Evolutionary conservation across 2,329 filamentous ascomycete species (phyloP), one percentile per base, ranked within the genome.

Genomic region (Aureobasidium mangrovei): DNA sequence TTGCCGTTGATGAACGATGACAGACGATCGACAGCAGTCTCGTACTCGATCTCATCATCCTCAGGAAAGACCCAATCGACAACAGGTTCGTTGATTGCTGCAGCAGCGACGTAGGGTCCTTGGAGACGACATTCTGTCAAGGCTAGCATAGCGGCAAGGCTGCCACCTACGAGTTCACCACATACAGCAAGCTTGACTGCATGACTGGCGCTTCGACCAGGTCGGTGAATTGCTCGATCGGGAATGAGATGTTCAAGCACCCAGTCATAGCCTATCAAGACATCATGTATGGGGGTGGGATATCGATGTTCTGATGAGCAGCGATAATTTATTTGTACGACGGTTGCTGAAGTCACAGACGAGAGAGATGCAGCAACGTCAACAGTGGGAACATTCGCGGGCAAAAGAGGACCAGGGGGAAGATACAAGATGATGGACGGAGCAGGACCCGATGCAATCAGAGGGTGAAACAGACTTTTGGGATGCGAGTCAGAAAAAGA

Each of bases 261-360:
- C 73, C 74, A 77, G 62, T 77, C 75, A 58, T 72, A 77, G 27
- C 67, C 74, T 10, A 67, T 62, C 7, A 74, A 60, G 4, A 74
- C 71, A 63, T 77, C 73, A 59, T 77, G 74, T 29, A 76, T 63
- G 0, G 74, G 73, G 1, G 65, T 69, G 33, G 75, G 75, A 56
- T 70, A 77, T 7, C 60, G 66, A 49, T 71, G 58, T 12, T 59
- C 56, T 8, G 27, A 29, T 10, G 53, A 51, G 12, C 68, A 63
- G 35, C 74, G 70, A 60, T 77, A 77, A 57, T 76, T 71, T 60
- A 77, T 64, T 35, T 69, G 65, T 7, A 74, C 71, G 10, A 76
- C 59, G 3, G 71, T 72, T 4, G 68, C 69, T 31, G 67, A 64
- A 33, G 71, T 65, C 8, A 64, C 63, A 12, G 63, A 60, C 29